phyloP scores from a whole-genome alignment of 2,329 filamentous ascomycete genomes.

The Claviceps arundinis region DNA sequence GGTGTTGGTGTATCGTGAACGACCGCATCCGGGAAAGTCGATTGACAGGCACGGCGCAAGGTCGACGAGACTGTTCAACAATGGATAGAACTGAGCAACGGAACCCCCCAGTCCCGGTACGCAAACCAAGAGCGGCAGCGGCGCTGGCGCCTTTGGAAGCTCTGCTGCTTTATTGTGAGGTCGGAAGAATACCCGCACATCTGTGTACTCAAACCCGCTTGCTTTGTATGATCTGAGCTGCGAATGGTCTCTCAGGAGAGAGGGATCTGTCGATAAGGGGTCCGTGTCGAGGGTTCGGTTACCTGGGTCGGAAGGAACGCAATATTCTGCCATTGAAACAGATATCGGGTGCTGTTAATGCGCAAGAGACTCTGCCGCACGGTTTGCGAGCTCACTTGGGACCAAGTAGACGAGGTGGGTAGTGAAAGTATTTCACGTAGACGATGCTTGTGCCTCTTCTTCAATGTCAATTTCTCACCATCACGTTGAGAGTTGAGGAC shows the following conservation, averaged over 20 bases:
- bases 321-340: slow-evolving; percentile 1
- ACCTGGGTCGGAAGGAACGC: neutral
- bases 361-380: neutral
- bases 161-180: slow-evolving; percentile 72
- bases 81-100: slow-evolving; percentile 70
- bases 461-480: neutral
- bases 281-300: slow-evolving; percentile 12
- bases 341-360: neutral
- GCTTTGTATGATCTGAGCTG: slow-evolving; percentile 61
- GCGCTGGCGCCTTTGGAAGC: slow-evolving; percentile 43
- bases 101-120: slow-evolving; percentile 91
- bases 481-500: neutral
- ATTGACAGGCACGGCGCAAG: slow-evolving; percentile 70
- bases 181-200: slow-evolving; percentile 71
- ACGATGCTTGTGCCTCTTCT: neutral
- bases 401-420: neutral
- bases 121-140: slow-evolving; percentile 77
- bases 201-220: slow-evolving; percentile 53
- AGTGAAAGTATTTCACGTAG: neutral
- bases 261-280: slow-evolving; percentile 52
- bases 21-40: slow-evolving; percentile 81
- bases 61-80: slow-evolving; percentile 71
- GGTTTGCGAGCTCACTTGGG: neutral
- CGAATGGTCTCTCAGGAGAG: slow-evolving; percentile 68
- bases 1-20: slow-evolving; percentile 59